Evolutionary conservation across 129 eudicot genomes (phyloP).

Genomic region (Apium graveolens): DNA sequence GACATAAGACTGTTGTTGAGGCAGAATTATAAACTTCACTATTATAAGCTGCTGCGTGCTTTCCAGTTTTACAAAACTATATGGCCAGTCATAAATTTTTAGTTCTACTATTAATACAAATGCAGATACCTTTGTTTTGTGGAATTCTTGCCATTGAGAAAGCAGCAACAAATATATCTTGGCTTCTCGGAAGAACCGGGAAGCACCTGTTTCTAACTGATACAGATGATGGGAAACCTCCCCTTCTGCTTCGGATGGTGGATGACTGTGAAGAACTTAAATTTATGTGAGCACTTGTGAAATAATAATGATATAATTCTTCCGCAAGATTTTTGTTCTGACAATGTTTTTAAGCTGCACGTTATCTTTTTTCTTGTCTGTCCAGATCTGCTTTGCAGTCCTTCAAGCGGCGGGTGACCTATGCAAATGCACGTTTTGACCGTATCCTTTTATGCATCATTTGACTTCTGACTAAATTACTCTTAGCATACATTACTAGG

Average conservation of each 20-base stretch:
- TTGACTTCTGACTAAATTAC: neutral
- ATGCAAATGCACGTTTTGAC: slow-evolving; percentile 85
- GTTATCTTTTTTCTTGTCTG: neutral
- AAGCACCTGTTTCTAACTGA: slow-evolving; percentile 73
- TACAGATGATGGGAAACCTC: slow-evolving; percentile 54
- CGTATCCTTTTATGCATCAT: slow-evolving; percentile 50
- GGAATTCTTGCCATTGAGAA: slow-evolving; percentile 64
- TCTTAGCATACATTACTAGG: neutral
- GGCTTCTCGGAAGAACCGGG: slow-evolving; percentile 91
- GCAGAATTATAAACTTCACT: neutral
- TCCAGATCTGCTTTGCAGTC: slow-evolving; percentile 83
- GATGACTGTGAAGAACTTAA: slow-evolving; percentile 54
- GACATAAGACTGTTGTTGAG: neutral
- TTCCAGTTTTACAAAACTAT: neutral
- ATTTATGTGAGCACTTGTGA: slow-evolving; percentile 53
- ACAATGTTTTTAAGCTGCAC: neutral
- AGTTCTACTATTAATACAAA: neutral
- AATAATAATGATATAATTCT: slow-evolving; percentile 7
- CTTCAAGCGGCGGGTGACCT: slow-evolving; percentile 72
- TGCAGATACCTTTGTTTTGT: slow-evolving; percentile 74
- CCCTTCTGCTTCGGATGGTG: slow-evolving; percentile 81
- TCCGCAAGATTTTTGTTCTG: neutral
- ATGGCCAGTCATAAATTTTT: neutral
- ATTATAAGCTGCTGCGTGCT: neutral
- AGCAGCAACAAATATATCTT: slow-evolving; percentile 50